Conservation (phyloP, 2,329 filamentous ascomycete species). For the Coniochaeta pulveracea region DNA sequence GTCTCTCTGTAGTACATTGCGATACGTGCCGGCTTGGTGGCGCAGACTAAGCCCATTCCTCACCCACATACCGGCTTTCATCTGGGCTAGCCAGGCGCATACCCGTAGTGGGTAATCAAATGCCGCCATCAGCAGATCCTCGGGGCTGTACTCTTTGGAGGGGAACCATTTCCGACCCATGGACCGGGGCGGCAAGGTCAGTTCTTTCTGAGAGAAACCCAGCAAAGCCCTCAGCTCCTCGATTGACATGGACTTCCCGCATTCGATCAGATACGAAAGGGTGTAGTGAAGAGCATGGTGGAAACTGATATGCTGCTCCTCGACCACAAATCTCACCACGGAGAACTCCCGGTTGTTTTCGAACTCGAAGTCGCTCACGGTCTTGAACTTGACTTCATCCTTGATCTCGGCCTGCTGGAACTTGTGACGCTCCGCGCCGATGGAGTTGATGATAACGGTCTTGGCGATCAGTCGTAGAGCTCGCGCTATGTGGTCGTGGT, state of each 20-base stretch:
- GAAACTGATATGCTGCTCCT: slow-evolving; percentile 87
- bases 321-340: slow-evolving; percentile 79
- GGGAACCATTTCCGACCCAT: slow-evolving; percentile 50
- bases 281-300: slow-evolving; percentile 96
- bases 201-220: slow-evolving; percentile 58
- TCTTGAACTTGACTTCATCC: slow-evolving; percentile 74
- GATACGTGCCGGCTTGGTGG: slow-evolving; percentile 90
- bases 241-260: slow-evolving; percentile 62
- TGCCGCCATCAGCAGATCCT: slow-evolving; percentile 74
- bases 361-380: slow-evolving; percentile 68
- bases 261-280: slow-evolving; percentile 89
- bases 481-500: slow-evolving; percentile 52
- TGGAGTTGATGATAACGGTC: slow-evolving; percentile 76
- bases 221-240: slow-evolving; percentile 59
- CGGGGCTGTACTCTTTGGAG: slow-evolving; percentile 46
- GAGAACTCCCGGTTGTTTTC: slow-evolving; percentile 48
- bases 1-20: slow-evolving; percentile 79
- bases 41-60: slow-evolving; percentile 91
- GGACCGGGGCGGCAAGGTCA: slow-evolving; percentile 51
- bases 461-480: slow-evolving; percentile 69
- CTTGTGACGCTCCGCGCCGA: slow-evolving; percentile 76
- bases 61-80: slow-evolving; percentile 98
- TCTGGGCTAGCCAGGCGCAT: slow-evolving; percentile 93
- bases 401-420: slow-evolving; percentile 86
- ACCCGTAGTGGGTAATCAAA: slow-evolving; percentile 92